Conservation (phyloP, 2,329 filamentous ascomycete species). For the Pestalotiopsis fici region DNA sequence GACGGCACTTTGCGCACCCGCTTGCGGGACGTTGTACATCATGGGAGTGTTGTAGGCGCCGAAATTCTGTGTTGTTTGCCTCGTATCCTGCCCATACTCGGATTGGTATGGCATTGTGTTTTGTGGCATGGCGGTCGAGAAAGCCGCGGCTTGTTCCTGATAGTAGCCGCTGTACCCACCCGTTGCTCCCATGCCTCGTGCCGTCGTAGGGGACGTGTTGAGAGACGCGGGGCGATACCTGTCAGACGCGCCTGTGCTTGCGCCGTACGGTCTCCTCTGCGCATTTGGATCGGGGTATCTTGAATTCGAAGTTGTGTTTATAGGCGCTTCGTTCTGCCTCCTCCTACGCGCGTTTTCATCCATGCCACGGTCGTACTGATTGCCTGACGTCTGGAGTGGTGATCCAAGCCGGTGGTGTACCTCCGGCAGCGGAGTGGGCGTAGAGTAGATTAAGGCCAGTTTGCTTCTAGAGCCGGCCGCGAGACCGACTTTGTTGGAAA, state of each 20-base stretch:
- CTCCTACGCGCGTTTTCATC: conserved; percentile 73
- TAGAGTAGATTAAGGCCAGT: conserved; percentile 64
- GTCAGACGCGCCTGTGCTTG: conserved; percentile 46
- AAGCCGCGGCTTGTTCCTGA: conserved; percentile 52
- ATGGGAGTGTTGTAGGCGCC: conserved; percentile 65
- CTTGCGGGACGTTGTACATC: conserved; percentile 77
- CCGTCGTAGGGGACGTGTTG: conserved; percentile 47
- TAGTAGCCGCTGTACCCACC: conserved; percentile 62
- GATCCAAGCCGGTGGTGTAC: conserved; percentile 62
- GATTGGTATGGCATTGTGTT: conserved; percentile 54
- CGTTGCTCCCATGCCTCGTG: conserved; percentile 55
- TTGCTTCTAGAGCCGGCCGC: conserved; percentile 47
- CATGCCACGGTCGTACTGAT: conserved; percentile 66
- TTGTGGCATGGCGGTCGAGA: conserved; percentile 58
- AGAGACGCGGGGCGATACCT: conserved; percentile 51
- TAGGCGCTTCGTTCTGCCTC: conserved; percentile 74
- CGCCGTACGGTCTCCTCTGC: conserved; percentile 46
- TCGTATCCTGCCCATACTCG: conserved; percentile 65
- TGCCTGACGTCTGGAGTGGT: conserved; percentile 54
- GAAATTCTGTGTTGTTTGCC: conserved; percentile 52
- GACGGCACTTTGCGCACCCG: conserved; percentile 60
- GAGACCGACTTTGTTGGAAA: conserved; percentile 24
- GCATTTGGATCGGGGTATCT: conserved; percentile 54
- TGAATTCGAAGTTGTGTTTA: conserved; percentile 60
- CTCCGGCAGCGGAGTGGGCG: conserved; percentile 65